Evolutionary conservation across 257 asterid species (phyloP), one percentile per base, ranked within the genome.

Genomic region (Rauvolfia tetraphylla): DNA sequence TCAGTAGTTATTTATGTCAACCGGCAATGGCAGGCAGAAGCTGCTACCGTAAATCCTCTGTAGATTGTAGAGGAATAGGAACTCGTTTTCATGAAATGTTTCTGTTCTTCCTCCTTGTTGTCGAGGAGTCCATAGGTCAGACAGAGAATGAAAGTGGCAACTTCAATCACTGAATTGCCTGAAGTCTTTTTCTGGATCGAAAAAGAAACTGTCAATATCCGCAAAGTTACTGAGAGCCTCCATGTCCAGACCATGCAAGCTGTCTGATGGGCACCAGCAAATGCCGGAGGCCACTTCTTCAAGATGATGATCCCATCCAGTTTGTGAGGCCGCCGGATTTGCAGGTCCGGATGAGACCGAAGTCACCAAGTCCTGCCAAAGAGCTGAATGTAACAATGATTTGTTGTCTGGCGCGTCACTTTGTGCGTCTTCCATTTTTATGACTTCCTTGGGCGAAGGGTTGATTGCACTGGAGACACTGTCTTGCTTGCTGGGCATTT

Each of bases 171-270:
- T 36, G 44, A 59, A 57, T 23, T 27, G 9, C 41, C 1, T 0
- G 29, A 65, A 34, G 38, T 31, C 76, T 29, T 34, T 9, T 0
- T 72, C 74, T 67, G 75, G 14, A 46, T 46, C 74, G 46, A 79
- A 70, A 62, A 41, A 74, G 51, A 79, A 74, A 1, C 79, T 15
- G 41, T 65, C 81, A 34, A 86, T 66, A 46, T 86, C 86, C n/a
- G 54, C 78, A 39, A 87, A 83, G 78, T 85, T 79, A 74, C 79
- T 71, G 80, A 83, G 78, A 48, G 2, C 79, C 80, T 84, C 90
- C 81, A 76, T 72, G 23, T 85, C 88, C 71, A 74, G 66, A 20
- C 31, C 83, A 34, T 67, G 81, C 69, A 86, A 69, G 29, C 78
- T 71, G 6, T 81, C 69, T 14, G 84, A 70, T 44, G 78, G 75